Evolutionary conservation across 2,329 filamentous ascomycete genomes (phyloP).

Genomic region (Colletotrichum musae): DNA sequence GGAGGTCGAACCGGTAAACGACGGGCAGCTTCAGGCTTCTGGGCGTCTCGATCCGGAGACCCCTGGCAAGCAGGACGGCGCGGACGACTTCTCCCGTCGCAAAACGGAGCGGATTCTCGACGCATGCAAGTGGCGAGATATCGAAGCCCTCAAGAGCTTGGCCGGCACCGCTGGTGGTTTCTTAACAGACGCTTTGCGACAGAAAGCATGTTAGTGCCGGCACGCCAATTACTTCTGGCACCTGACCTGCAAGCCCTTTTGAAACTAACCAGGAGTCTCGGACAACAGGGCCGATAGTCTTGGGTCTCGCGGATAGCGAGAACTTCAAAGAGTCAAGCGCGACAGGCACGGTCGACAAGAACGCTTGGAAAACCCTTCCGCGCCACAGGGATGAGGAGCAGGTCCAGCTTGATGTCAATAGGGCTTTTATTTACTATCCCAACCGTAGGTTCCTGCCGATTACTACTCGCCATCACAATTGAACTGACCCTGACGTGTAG

Average conservation of each 20-base stretch:
- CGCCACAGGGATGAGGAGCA: slow-evolving; percentile 91
- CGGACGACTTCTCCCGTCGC: slow-evolving; percentile 44
- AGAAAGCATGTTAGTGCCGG: slow-evolving; percentile 79
- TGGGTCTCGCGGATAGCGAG: slow-evolving; percentile 58
- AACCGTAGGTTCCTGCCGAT: slow-evolving; percentile 67
- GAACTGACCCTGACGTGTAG: slow-evolving; percentile 57
- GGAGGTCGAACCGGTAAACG: not conserved
- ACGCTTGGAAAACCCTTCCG: slow-evolving; percentile 74
- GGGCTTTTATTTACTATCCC: slow-evolving; percentile 98
- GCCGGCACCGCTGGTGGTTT: slow-evolving; percentile 78
- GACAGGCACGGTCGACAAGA: slow-evolving; percentile 39
- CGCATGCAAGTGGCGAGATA: slow-evolving; percentile 72
- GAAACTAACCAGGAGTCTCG: slow-evolving; percentile 23
- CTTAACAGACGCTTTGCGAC: slow-evolving; percentile 76
- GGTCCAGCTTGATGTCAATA: slow-evolving; percentile 91
- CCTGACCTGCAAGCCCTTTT: slow-evolving; percentile 27
- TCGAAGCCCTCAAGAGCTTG: slow-evolving; percentile 68
- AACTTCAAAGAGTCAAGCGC: slow-evolving; percentile 38
- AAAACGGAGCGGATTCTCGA: slow-evolving; percentile 66
- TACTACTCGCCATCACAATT: not conserved
- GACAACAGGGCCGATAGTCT: slow-evolving; percentile 71
- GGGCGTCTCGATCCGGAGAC: not conserved
- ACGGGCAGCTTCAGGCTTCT: not conserved
- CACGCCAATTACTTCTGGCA: slow-evolving; percentile 32
- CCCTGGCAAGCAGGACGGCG: slow-evolving; percentile 23